Conservation (phyloP, 331 rosid genomes). For the Pyrus hybrid region DNA sequence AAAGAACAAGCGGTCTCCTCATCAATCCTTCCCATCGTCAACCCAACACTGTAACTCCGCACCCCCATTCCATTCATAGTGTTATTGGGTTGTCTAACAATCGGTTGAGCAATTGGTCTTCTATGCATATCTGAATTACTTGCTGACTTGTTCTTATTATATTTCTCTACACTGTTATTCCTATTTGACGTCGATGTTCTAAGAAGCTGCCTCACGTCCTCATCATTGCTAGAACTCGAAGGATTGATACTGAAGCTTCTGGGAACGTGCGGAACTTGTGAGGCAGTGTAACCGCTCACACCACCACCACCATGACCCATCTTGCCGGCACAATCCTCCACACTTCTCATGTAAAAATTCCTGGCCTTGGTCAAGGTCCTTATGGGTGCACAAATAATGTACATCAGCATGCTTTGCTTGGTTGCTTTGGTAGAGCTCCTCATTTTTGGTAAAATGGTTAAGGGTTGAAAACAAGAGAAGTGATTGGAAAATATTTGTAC, state of each 20-base stretch:
- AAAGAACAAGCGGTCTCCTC: constrained; percentile 46
- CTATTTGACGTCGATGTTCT: not conserved
- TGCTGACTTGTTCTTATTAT: not conserved
- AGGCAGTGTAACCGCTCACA: not conserved
- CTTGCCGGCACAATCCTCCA: constrained; percentile 25
- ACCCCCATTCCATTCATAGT: constrained; percentile 13
- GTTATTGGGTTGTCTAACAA: not conserved
- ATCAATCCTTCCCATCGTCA: constrained; percentile 44
- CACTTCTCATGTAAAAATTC: constrained; percentile 25
- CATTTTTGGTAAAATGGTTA: not conserved
- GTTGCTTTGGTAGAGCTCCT: not conserved
- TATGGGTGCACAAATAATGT: constrained; percentile 22
- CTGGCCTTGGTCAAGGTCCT: constrained; percentile 32
- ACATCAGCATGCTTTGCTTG: constrained; percentile 18
- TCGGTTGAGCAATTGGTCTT: not conserved
- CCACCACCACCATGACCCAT: constrained; percentile 4
- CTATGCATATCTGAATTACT: not conserved
- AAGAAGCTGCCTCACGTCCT: not conserved
- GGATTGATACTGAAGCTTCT: constrained; percentile 6
- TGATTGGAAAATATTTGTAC: not conserved
- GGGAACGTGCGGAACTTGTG: constrained; percentile 10
- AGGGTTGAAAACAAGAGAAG: not conserved
- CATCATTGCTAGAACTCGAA: not conserved
- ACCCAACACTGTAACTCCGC: constrained; percentile 23
- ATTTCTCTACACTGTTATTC: not conserved